These are phyloP conservation scores for Hypoxylon subgilvum DNA, from an alignment of 495 filamentous ascomycete species.

Conservation along the genomic window DNA sequence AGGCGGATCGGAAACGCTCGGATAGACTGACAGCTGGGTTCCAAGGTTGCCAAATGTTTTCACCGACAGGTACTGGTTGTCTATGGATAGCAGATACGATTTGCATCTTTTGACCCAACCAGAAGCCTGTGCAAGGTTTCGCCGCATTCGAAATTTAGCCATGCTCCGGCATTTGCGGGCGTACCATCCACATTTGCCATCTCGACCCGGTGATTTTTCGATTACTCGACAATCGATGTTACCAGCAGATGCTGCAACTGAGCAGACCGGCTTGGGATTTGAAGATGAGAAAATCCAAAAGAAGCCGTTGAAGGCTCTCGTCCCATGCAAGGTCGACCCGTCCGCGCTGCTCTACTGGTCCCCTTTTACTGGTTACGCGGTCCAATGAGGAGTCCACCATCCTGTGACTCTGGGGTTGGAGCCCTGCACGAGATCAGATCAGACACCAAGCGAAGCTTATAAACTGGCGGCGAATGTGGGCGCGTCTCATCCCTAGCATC, in stretches of 20 bases:
- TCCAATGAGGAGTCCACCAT: slow-evolving; percentile 20
- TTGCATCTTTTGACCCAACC: slow-evolving; percentile 27
- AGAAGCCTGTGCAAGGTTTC: slow-evolving; percentile 29
- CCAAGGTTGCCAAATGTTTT: slow-evolving; percentile 34
- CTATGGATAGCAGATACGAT: slow-evolving; percentile 25
- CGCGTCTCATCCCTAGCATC: slow-evolving; percentile 26
- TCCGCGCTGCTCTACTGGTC: slow-evolving; percentile 21
- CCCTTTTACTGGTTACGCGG: slow-evolving; percentile 7
- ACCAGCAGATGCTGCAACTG: slow-evolving; percentile 24
- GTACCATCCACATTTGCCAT: slow-evolving; percentile 31
- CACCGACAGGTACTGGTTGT: slow-evolving; percentile 28
- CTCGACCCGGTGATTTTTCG: slow-evolving; percentile 32
- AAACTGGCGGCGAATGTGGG: slow-evolving; percentile 16
- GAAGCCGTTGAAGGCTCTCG: slow-evolving; percentile 13
- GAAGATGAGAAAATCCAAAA: slow-evolving; percentile 13
- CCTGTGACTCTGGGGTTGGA: slow-evolving; percentile 16
- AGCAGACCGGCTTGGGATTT: slow-evolving; percentile 6
- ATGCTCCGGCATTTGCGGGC: slow-evolving; percentile 26
- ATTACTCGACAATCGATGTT: slow-evolving; percentile 26
- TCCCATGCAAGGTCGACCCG: slow-evolving; percentile 30
- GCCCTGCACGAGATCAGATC: slow-evolving; percentile 33
- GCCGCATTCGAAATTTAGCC: slow-evolving; percentile 32
- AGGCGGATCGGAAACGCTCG: slow-evolving; percentile 29
- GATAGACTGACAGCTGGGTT: slow-evolving; percentile 29
- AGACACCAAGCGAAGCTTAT: slow-evolving; percentile 8